Evolutionary conservation across 1,139 yeast genomes (phyloP).

Genomic region (Scheffersomyces illinoinensis): DNA sequence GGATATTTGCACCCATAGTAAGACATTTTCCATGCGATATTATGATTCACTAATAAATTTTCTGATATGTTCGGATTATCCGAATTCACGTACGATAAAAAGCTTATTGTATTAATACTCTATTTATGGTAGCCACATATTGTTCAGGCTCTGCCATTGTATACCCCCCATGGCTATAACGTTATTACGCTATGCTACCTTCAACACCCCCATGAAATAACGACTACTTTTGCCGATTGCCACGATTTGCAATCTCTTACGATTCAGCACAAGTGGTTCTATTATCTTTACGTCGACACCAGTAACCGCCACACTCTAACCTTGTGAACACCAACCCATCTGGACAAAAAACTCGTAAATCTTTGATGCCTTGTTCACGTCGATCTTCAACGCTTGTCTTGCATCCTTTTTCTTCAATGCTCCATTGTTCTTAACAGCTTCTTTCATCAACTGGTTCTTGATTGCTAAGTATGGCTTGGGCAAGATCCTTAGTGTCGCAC

Average conservation of each 20-base stretch:
- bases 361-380: constrained; percentile 80
- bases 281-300: too few relatives aligned
- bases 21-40: not conserved
- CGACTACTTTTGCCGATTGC: not conserved
- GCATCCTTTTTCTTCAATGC: constrained; percentile 79
- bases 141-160: not conserved
- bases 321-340: constrained; percentile 78
- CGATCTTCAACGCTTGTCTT: constrained; percentile 78
- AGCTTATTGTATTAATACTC: not conserved
- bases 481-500: constrained; percentile 77
- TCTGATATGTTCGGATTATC: not conserved
- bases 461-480: constrained; percentile 95
- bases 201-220: not conserved
- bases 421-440: constrained; percentile 84
- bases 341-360: constrained; percentile 90
- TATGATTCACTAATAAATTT: not conserved
- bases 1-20: not conserved
- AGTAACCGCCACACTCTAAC: constrained; percentile 16
- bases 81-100: not conserved
- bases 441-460: constrained; percentile 88
- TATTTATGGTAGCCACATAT: not conserved
- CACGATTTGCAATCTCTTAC: not conserved
- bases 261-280: not conserved
- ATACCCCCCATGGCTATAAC: not conserved
- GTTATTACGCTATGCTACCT: not conserved